Conservation (phyloP, 371 early-diverging fungal species). For the Apophysomyces elegans region DNA sequence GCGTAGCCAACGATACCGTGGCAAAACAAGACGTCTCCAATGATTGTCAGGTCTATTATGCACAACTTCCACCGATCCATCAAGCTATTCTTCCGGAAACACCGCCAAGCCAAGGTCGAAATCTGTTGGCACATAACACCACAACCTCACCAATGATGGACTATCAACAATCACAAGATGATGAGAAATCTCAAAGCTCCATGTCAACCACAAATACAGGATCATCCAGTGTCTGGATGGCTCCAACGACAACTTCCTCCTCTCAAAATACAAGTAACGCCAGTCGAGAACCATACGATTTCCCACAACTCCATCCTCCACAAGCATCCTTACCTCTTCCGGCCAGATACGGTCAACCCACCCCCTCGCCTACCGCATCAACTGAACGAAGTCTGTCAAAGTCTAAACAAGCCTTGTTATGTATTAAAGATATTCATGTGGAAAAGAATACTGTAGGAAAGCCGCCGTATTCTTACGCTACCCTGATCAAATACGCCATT, state of each 20-base stretch:
- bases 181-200: conserved; percentile 8
- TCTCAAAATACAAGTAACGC: background rate
- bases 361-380: conserved; percentile 17
- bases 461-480: conserved; percentile 90
- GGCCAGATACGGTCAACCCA: conserved; percentile 5
- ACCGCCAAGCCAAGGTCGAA: conserved; percentile 7
- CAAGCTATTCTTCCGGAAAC: conserved; percentile 4
- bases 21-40: conserved; percentile 6
- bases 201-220: conserved; percentile 1
- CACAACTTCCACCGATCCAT: conserved; percentile 10
- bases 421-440: conserved; percentile 25
- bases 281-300: conserved; percentile 1
- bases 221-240: conserved; percentile 2
- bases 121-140: conserved; percentile 4
- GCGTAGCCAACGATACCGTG: background rate
- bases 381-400: conserved; percentile 25
- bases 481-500: conserved; percentile 88
- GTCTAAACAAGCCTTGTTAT: conserved; percentile 17
- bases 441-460: conserved; percentile 50
- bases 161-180: conserved; percentile 9
- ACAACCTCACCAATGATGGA: conserved; percentile 6
- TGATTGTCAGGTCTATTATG: conserved; percentile 5
- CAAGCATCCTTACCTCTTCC: conserved; percentile 5
- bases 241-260: background rate
- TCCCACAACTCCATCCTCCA: conserved; percentile 1